phyloP scores from a whole-genome alignment of 139 green algal genomes.

The Chlamydomonas applanata region DNA sequence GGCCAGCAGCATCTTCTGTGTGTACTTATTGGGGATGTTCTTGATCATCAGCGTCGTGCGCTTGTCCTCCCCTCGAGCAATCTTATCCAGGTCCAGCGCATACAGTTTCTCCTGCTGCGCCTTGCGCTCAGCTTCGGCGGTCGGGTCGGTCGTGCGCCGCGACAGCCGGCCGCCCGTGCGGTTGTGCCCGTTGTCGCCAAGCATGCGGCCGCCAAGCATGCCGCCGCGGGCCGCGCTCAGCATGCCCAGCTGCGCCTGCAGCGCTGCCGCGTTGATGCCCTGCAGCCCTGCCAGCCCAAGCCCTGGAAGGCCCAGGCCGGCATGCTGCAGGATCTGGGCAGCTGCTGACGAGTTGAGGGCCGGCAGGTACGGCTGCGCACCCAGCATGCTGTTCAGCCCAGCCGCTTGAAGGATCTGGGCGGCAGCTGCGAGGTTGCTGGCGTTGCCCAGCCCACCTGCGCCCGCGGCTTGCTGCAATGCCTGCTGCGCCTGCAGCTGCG shows the following conservation, averaged over 20 bases:
- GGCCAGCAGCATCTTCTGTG: constrained; percentile 97
- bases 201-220: constrained; percentile 14
- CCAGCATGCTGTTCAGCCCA: background rate
- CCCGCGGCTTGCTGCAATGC: constrained; percentile 37
- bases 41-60: constrained; percentile 98
- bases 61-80: constrained; percentile 72
- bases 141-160: constrained; percentile 65
- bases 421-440: constrained; percentile 12
- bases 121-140: constrained; percentile 75
- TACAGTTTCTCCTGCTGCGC: constrained; percentile 80
- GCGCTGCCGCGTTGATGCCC: background rate
- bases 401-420: constrained; percentile 19
- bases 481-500: constrained; percentile 39
- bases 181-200: background rate
- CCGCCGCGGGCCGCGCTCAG: background rate
- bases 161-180: constrained; percentile 63
- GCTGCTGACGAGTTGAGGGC: background rate
- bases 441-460: constrained; percentile 1
- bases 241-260: background rate
- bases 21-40: constrained; percentile 99
- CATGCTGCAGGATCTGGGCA: constrained; percentile 39
- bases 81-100: constrained; percentile 75
- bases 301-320: constrained; percentile 17
- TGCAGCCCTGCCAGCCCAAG: background rate
- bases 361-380: background rate